Evolutionary conservation across 164 flowering plant species (phyloP), one percentile per base, ranked within the genome.

Genomic region (Chloranthus sessilifolius): DNA sequence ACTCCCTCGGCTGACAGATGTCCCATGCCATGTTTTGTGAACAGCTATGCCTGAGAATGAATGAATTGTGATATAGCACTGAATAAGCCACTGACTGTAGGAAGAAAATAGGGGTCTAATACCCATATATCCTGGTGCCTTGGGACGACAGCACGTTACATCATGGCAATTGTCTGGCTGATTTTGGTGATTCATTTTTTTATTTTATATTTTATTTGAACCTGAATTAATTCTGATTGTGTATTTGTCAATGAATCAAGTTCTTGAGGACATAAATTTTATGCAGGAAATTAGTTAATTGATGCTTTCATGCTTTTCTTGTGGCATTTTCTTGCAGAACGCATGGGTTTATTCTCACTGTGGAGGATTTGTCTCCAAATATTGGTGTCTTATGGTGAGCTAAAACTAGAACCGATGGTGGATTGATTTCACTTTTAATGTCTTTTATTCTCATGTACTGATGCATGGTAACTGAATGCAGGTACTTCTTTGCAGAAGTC

Each of bases 401-500:
- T 41, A 46, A 58, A 24, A 48, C 11, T 47, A 38, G 23, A 43
- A 34, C 10, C 14, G 54, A 20, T 52, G 47, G 6, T 43, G 21
- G 41, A 28, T n/a, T 24, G 9, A 26, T 24, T 7, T 55, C 29
- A 28, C 4, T 25, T 50, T 11, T 16, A 11, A 3, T 38, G 30
- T 15, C 5, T 38, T 38, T 2, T 38, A 38, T 17, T 11, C 17
- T 8, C n/a, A n/a, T n/a, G n/a, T n/a, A n/a, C n/a, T n/a, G n/a
- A n/a, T n/a, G n/a, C n/a, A n/a, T 17, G 20, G 24, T 47, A 12
- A 43, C 63, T 24, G 19, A 45, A 27, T 77, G 64, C 84, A 92
- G 97, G 99, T 92, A 92, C 77, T 86, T 92, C 74, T 92, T 88
- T 64, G 99, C 99, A 5, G 97, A 92, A 74, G 99, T 94, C 62